Conservation (phyloP, 208 protist species). For the Borovskyia barvae region DNA sequence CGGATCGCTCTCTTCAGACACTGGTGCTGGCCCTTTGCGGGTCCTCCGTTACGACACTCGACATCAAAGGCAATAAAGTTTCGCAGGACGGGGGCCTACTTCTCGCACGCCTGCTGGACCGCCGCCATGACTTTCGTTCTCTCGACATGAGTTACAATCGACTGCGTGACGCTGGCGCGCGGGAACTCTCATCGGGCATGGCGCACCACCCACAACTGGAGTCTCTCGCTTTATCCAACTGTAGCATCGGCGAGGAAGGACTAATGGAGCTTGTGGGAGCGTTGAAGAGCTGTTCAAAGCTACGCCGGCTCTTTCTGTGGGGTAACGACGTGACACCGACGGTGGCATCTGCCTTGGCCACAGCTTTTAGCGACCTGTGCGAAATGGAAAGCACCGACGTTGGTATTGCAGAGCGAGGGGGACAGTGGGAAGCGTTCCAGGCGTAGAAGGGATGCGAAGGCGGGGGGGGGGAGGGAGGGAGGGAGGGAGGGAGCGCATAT, state of each 20-base stretch:
- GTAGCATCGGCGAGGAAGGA: slow-evolving; percentile 56
- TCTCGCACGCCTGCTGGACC: slow-evolving; percentile 53
- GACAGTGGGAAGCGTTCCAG: slow-evolving; percentile 17
- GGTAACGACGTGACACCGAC: slow-evolving; percentile 64
- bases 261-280: slow-evolving; percentile 40
- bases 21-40: slow-evolving; percentile 50
- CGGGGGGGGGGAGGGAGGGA: no score
- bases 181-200: slow-evolving; percentile 35
- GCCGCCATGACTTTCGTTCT: slow-evolving; percentile 44
- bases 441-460: no score
- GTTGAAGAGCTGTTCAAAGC: slow-evolving; percentile 28
- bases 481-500: no score
- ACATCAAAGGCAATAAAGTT: slow-evolving; percentile 65
- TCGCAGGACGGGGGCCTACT: slow-evolving; percentile 55
- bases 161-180: slow-evolving; percentile 56
- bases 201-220: slow-evolving; percentile 37
- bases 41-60: slow-evolving; percentile 39
- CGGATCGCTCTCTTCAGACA: slow-evolving; percentile 39
- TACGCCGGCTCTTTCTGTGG: slow-evolving; percentile 58
- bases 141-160: slow-evolving; percentile 69
- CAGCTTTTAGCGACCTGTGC: slow-evolving; percentile 40
- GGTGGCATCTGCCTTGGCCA: slow-evolving; percentile 35
- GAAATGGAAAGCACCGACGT: slow-evolving; percentile 52
- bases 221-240: slow-evolving; percentile 40
- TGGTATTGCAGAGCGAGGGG: slow-evolving; percentile 31